Conservation (phyloP, 208 protist genomes). For the Angomonas ambiguus region DNA sequence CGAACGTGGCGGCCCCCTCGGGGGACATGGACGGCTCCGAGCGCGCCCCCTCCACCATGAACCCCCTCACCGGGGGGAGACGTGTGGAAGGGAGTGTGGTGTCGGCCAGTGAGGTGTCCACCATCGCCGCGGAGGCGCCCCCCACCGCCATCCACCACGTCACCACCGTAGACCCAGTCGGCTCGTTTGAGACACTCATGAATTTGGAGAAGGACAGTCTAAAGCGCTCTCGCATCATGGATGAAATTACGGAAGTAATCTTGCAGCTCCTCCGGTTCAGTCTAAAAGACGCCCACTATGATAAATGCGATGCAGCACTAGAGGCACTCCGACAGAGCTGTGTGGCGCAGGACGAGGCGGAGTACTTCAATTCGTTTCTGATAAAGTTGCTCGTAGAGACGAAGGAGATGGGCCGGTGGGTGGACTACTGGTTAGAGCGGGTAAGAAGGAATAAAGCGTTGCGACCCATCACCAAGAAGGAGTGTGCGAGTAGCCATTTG, state of each 20-base stretch:
- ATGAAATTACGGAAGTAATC: conserved; percentile 56
- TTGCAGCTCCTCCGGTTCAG: conserved; percentile 56
- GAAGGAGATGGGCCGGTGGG: conserved; percentile 23
- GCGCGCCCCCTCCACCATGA: conserved; percentile 15
- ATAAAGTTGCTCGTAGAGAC: conserved; percentile 39
- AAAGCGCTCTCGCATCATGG: conserved; percentile 42
- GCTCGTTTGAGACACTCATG: conserved; percentile 34
- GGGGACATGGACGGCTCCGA: conserved; percentile 1
- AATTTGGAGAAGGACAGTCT: conserved; percentile 35
- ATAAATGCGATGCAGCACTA: conserved; percentile 67
- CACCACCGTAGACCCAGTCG: conserved; percentile 42
- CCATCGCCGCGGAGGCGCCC: conserved; percentile 7
- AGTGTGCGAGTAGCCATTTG: conserved; percentile 30
- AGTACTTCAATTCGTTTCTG: conserved; percentile 75
- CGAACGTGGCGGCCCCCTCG: neutral
- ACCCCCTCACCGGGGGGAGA: neutral
- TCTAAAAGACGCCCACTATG: conserved; percentile 52
- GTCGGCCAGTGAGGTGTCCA: conserved; percentile 14
- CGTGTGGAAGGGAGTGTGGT: neutral
- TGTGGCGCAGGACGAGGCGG: conserved; percentile 49
- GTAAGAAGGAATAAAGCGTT: conserved; percentile 15
- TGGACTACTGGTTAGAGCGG: conserved; percentile 27
- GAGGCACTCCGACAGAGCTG: conserved; percentile 60
- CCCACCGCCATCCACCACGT: conserved; percentile 16
- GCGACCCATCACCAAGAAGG: conserved; percentile 35